Percentiles rank a stretch among this genome's conserved stretches.
phyloP scores from a whole-genome alignment of 129 eudicot species.

The Cynara cardunculus region DNA sequence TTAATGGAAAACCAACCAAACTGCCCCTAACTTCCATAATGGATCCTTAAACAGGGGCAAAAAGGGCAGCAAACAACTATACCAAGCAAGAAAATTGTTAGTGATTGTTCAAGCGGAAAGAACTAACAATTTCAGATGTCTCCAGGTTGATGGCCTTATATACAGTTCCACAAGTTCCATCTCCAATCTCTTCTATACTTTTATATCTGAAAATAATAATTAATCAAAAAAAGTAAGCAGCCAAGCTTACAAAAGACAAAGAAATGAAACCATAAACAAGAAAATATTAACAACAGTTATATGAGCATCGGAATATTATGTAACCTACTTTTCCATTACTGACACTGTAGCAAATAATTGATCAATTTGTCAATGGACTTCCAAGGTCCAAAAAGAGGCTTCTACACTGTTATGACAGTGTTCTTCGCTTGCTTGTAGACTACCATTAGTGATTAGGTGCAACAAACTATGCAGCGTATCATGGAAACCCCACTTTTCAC shows the following conservation, averaged over 20 bases:
- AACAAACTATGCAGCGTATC: conserved; percentile 40
- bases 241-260: not conserved
- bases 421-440: conserved; percentile 44
- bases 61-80: not conserved
- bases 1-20: too few species aligned
- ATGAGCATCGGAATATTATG: not conserved
- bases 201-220: conserved; percentile 52
- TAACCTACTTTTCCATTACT: conserved; percentile 71
- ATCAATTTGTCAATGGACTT: conserved; percentile 57
- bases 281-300: not conserved
- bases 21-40: not conserved
- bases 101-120: conserved; percentile 10
- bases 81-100: not conserved
- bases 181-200: conserved; percentile 87
- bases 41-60: not conserved
- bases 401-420: conserved; percentile 69
- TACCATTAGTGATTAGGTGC: conserved; percentile 35
- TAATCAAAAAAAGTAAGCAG: conserved; percentile 13
- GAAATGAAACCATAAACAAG: not conserved
- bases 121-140: conserved; percentile 77
- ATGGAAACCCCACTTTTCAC: conserved; percentile 50
- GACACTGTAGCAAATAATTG: conserved; percentile 22
- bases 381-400: conserved; percentile 61
- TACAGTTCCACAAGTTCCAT: conserved; percentile 96
- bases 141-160: conserved; percentile 74